phyloP scores from a whole-genome alignment of 169 alveolate genomes.

The Plasmodium blacklocki region DNA sequence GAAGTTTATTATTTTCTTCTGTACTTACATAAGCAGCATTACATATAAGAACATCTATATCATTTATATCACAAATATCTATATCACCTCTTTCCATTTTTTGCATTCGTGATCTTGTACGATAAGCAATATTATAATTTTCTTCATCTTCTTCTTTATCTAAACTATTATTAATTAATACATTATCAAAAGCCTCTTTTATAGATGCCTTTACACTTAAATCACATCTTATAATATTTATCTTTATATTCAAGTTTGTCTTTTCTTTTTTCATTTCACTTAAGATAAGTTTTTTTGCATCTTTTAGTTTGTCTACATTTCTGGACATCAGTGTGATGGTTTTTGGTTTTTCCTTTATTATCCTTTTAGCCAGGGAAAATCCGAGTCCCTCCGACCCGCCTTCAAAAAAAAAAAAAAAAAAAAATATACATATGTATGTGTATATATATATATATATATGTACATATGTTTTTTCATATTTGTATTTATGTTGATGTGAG shows the following conservation, averaged over 20 bases:
- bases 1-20: slow-evolving; percentile 34
- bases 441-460: neutral
- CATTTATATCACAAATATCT: neutral
- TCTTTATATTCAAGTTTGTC: neutral
- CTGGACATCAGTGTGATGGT: slow-evolving; percentile 38
- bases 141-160: slow-evolving; percentile 17
- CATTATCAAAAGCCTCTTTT: slow-evolving; percentile 51
- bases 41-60: slow-evolving; percentile 66
- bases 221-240: slow-evolving; percentile 52
- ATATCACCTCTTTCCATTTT: slow-evolving; percentile 7
- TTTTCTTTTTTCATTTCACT: slow-evolving; percentile 6
- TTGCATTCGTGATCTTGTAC: neutral
- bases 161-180: slow-evolving; percentile 27
- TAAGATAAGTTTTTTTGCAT: slow-evolving; percentile 29
- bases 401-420: neutral
- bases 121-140: neutral
- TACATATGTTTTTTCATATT: neutral
- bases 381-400: slow-evolving; percentile 76
- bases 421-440: neutral
- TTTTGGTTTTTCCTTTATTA: slow-evolving; percentile 34
- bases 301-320: slow-evolving; percentile 31
- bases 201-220: slow-evolving; percentile 37
- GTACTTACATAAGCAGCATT: slow-evolving; percentile 71
- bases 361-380: slow-evolving; percentile 40
- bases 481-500: neutral